Evolutionary conservation across 2,329 filamentous ascomycete genomes (phyloP), one percentile per base, ranked within the genome.

Genomic region (Beauveria pseudobassiana): DNA sequence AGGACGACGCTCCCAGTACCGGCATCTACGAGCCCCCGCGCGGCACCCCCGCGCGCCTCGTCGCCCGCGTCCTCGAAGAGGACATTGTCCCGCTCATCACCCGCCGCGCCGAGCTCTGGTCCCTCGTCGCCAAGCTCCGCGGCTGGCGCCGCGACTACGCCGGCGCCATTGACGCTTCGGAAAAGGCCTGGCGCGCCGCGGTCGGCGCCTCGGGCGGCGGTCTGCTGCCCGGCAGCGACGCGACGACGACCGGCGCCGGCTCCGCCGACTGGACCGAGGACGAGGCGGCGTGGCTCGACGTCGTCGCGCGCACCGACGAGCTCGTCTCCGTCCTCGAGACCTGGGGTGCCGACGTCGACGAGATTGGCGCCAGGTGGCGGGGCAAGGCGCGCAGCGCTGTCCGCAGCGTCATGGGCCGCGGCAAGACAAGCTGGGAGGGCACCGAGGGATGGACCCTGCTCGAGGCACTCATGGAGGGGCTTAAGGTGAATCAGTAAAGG

Each of bases 341-440:
- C 72, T 86, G 92, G 67, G 90, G 90, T 0, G 77, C 80, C 0
- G 80, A 83, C 65, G 80, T 86, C 22, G 85, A 87, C 64, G 70
- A 85, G 34, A 86, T 97, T 2, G 91, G 90, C 2, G 83, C 82
- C 63, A 87, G 87, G 69, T 99, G 95, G 95, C 89, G 85, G 73
- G 90, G 90, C 65, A 98, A 96, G 82, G 90, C 91, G 0, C 82
- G 91, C 68, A 96, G 86, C 72, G 93, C 93, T 12, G 81, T 96
- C 2, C 81, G 92, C 59, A 91, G 90, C 57, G 87, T 98, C 7
- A 82, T 96, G 80, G 89, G 91, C 0, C 89, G 89, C 70, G 93
- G 84, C 0, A 93, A 85, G 76, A 89, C 91, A 69, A 82, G 75
- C 14, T 97, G 93, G 91, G 92, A 96, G 75, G 91, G 84, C 12